These are phyloP conservation scores for Sporormia fimetaria DNA, from an alignment of 495 filamentous ascomycete species.

Conservation along the genomic window DNA sequence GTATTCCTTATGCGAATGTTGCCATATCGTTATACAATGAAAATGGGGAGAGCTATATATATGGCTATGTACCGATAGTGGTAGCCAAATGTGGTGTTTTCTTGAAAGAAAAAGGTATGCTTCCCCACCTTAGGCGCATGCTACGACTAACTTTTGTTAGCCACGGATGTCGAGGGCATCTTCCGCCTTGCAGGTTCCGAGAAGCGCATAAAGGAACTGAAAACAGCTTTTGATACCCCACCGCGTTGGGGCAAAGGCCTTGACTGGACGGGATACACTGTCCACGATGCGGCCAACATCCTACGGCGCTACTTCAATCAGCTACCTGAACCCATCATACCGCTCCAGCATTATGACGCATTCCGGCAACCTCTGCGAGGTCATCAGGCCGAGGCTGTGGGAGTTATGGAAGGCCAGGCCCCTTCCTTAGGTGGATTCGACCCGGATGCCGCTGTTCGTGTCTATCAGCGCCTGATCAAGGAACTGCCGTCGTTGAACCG, in stretches of 20 bases:
- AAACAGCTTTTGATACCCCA: slow-evolving; percentile 82
- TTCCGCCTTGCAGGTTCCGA: slow-evolving; percentile 95
- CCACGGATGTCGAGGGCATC: slow-evolving; percentile 92
- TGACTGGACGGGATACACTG: slow-evolving; percentile 95
- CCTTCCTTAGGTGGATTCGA: slow-evolving; percentile 55
- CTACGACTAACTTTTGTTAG: slow-evolving; percentile 36
- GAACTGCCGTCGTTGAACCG: slow-evolving; percentile 89
- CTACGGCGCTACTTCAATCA: slow-evolving; percentile 90
- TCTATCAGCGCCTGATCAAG: slow-evolving; percentile 82
- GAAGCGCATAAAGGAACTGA: slow-evolving; percentile 94
- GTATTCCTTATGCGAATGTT: slow-evolving; percentile 97
- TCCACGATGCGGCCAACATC: slow-evolving; percentile 97
- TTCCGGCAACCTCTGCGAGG: slow-evolving; percentile 77
- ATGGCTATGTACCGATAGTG: slow-evolving; percentile 97
- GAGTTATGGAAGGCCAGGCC: slow-evolving; percentile 43
- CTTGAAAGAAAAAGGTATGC: slow-evolving; percentile 91
- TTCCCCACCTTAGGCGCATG: neutral
- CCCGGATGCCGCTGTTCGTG: slow-evolving; percentile 58
- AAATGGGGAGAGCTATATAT: slow-evolving; percentile 87
- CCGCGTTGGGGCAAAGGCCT: slow-evolving; percentile 94
- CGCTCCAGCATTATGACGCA: slow-evolving; percentile 80
- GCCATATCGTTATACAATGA: slow-evolving; percentile 91
- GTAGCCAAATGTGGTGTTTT: slow-evolving; percentile 98
- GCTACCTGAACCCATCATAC: slow-evolving; percentile 90
- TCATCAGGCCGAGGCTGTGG: slow-evolving; percentile 62